Conservation (phyloP, 768 basidiomycete genomes). For the Calocybe indica region DNA sequence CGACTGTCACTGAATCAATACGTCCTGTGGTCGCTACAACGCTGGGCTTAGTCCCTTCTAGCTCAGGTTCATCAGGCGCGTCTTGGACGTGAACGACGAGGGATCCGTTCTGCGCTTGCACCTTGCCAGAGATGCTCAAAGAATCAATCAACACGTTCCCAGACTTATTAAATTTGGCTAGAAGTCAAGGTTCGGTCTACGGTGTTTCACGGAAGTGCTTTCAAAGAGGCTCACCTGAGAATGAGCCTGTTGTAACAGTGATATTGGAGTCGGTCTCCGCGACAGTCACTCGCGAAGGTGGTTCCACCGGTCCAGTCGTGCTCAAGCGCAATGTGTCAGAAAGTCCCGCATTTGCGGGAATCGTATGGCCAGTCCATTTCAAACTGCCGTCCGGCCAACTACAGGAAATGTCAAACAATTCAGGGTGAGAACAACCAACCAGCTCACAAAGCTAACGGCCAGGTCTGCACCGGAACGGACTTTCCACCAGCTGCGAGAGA, state of each 20-base stretch:
- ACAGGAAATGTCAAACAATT: background rate
- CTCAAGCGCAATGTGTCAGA: constrained; percentile 16
- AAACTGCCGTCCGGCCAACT: constrained; percentile 34
- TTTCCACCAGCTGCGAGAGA: constrained; percentile 13
- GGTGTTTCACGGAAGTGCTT: background rate
- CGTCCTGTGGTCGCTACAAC: constrained; percentile 19
- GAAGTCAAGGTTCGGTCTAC: background rate
- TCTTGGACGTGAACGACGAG: constrained; percentile 27
- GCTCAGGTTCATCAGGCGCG: constrained; percentile 27
- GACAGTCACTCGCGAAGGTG: constrained; percentile 24
- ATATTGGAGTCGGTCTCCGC: constrained; percentile 14
- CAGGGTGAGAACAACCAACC: background rate
- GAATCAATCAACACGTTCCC: constrained; percentile 25
- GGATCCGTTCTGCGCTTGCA: constrained; percentile 20
- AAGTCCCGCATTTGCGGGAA: constrained; percentile 20
- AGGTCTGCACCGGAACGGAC: constrained; percentile 23
- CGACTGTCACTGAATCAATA: constrained; percentile 22
- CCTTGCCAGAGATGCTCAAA: constrained; percentile 20
- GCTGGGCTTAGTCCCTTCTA: constrained; percentile 15
- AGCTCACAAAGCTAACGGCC: constrained; percentile 31
- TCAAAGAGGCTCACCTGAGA: constrained; percentile 18
- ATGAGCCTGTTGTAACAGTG: constrained; percentile 26
- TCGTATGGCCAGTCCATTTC: constrained; percentile 34
- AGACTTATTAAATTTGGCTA: constrained; percentile 25
- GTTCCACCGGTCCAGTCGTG: constrained; percentile 27